Conservation (phyloP, 805 yeast species). For the Candida saitoana region DNA sequence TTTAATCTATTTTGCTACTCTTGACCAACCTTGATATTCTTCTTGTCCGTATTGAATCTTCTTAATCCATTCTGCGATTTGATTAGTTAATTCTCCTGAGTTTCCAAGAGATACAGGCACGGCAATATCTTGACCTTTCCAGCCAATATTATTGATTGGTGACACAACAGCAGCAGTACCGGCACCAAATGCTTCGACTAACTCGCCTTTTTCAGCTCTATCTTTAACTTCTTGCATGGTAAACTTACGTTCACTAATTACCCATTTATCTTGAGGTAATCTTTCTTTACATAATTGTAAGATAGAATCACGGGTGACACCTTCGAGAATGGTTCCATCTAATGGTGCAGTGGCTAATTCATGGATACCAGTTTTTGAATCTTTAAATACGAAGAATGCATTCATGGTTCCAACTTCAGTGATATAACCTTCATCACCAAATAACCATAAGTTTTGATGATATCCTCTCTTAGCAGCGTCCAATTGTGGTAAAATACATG, state of each 20-base stretch:
- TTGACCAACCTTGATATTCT: slow-evolving; percentile 55
- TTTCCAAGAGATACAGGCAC: slow-evolving; percentile 82
- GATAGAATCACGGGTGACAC: slow-evolving; percentile 92
- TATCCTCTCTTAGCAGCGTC: slow-evolving; percentile 89
- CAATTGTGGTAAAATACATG: slow-evolving; percentile 85
- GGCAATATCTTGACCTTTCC: slow-evolving; percentile 63
- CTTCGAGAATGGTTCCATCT: slow-evolving; percentile 95
- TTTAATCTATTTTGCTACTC: slow-evolving; percentile 23
- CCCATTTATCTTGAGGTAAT: slow-evolving; percentile 77
- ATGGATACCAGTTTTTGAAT: slow-evolving; percentile 68
- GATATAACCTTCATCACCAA: slow-evolving; percentile 78
- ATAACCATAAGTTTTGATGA: slow-evolving; percentile 95
- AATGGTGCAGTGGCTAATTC: slow-evolving; percentile 95
- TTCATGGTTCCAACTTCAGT: slow-evolving; percentile 99
- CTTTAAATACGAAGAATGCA: slow-evolving; percentile 78
- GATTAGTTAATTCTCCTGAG: slow-evolving; percentile 77
- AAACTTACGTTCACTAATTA: slow-evolving; percentile 74
- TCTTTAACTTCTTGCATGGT: slow-evolving; percentile 78
- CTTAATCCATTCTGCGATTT: slow-evolving; percentile 81
- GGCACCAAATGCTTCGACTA: slow-evolving; percentile 94
- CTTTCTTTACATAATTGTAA: slow-evolving; percentile 72
- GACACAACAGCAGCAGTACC: slow-evolving; percentile 98
- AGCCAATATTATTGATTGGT: slow-evolving; percentile 86
- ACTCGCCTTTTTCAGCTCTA: slow-evolving; percentile 71
- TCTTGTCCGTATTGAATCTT: slow-evolving; percentile 87